Percentiles rank a stretch among this genome's conserved stretches.
These are phyloP conservation scores for Prinsepia uniflora DNA, from an alignment of 306 rosid genomes.

Conservation along the genomic window DNA sequence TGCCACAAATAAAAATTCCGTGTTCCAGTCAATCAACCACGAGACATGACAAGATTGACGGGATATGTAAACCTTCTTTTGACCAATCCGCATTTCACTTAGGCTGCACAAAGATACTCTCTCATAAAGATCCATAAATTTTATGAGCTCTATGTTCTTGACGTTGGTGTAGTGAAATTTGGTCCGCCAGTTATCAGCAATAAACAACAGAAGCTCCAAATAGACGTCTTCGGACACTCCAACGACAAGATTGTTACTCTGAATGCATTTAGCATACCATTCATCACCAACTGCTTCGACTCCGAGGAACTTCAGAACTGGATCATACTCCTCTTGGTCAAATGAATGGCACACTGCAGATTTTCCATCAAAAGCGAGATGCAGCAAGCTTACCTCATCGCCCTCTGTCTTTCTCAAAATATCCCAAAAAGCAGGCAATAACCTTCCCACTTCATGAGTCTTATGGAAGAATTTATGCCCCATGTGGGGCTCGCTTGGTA, in stretches of 20 bases:
- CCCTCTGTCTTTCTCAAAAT: conserved; percentile 39
- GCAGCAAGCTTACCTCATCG: conserved; percentile 37
- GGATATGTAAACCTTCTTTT: conserved; percentile 30
- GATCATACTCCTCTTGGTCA: conserved; percentile 39
- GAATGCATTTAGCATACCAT: conserved; percentile 75
- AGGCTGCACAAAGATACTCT: conserved; percentile 35
- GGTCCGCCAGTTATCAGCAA: conserved; percentile 40
- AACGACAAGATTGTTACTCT: conserved; percentile 46
- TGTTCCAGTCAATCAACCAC: conserved; percentile 60
- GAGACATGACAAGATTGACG: conserved; percentile 16
- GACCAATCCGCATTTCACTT: not conserved
- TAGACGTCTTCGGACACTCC: conserved; percentile 50
- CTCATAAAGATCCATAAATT: conserved; percentile 40
- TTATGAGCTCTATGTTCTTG: conserved; percentile 37
- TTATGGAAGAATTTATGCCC: conserved; percentile 56
- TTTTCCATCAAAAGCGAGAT: conserved; percentile 51
- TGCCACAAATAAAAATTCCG: conserved; percentile 30
- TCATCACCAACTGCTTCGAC: conserved; percentile 39
- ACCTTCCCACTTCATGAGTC: conserved; percentile 57
- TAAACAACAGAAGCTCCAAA: conserved; percentile 45
- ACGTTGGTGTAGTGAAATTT: conserved; percentile 31
- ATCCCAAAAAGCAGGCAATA: conserved; percentile 55
- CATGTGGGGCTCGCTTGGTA: conserved; percentile 53
- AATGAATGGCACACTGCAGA: conserved; percentile 48
- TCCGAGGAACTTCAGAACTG: conserved; percentile 42